These are phyloP conservation scores for Lagenaria siceraria DNA, from an alignment of 306 rosid species.

Conservation along the genomic window DNA sequence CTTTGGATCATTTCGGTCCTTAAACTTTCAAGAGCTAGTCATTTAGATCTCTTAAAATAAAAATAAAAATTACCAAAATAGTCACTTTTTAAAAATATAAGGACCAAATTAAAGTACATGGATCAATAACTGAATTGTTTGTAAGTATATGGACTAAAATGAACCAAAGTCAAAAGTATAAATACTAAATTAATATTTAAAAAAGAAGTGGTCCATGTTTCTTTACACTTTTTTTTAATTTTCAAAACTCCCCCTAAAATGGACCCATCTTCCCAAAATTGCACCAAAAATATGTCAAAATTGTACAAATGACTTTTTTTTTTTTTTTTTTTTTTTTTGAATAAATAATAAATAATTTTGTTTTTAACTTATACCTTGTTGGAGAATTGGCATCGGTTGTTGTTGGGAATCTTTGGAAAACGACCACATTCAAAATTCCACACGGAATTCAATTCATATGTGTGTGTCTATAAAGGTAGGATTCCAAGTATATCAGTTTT, in stretches of 20 bases:
- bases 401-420: background rate
- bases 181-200: no score
- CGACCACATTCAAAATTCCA: background rate
- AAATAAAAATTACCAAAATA: no score
- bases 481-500: background rate
- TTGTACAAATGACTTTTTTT: background rate
- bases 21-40: no score
- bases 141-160: no score
- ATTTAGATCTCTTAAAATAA: no score
- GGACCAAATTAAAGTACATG: no score
- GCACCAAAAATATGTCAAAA: background rate
- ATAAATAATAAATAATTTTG: no score
- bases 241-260: background rate
- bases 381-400: background rate
- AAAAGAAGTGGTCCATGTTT: background rate
- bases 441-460: background rate
- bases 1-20: no score
- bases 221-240: background rate
- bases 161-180: no score
- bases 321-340: background rate
- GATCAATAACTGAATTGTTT: no score
- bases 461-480: background rate
- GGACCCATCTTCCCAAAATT: background rate
- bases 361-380: background rate
- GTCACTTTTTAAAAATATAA: no score